Evolutionary conservation across 2,329 filamentous ascomycete genomes (phyloP), one percentile per base, ranked within the genome.

Genomic region (Penicillium rolfsii): DNA sequence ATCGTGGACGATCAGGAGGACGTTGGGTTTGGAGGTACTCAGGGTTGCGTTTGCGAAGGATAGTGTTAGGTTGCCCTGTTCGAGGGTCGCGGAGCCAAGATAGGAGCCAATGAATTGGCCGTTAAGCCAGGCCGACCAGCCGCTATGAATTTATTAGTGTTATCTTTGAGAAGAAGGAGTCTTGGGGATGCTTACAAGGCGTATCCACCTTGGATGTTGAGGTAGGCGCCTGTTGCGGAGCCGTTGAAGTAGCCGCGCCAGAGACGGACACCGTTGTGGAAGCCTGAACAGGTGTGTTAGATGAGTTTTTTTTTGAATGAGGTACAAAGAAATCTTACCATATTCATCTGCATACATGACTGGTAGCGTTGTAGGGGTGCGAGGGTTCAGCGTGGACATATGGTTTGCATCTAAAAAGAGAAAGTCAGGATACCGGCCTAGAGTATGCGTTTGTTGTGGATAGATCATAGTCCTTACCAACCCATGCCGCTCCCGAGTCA

Each of bases 1-100:
- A 9, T 86, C 86, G 19, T 83, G 85, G 73, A 87, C 82, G 67
- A 88, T 84, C 71, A 86, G 83, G 26, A 87, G 75, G 3, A 87
- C 73, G n/a, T 86, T 79, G 5, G 87, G 75, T 2, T 83, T 71
- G 58, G 85, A 85, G 0, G 72, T 64, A 41, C 74, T 72, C 0
- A 85, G 65, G 1, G 80, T 82, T 2, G 77, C 78, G 52, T 84
- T 83, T 45, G 76, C 70, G 68, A 88, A 86, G 0, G 81, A 80
- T 22, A 87, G 77, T 0, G 79, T 77, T 3, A 68, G 62, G 54
- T 70, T 73, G 38, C 61, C 66, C 59, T 69, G 68, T 12, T 64
- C 61, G 12, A 54, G 53, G 12, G 63, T 57, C 2, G 69, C 61
- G 28, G 56, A 53, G 38, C 86, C 86, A 5, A 85, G 76, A 71